Base-by-base conservation (phyloP, 2,329 filamentous ascomycete species). In the Aspergillus bombycis region DNA sequence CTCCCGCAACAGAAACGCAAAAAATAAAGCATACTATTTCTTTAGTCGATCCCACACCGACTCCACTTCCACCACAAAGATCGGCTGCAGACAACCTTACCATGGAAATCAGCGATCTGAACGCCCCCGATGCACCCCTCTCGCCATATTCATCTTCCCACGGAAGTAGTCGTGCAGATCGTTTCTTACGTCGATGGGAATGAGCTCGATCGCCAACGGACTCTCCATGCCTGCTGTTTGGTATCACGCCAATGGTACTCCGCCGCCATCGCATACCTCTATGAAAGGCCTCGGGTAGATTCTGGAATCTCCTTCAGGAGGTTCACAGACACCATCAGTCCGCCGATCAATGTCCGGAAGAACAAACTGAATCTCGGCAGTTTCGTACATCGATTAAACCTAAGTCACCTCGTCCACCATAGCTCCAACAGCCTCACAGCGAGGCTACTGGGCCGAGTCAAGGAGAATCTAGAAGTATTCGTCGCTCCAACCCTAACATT, bases 401-500 rank as follows among this genome's bases (percentile, higher is more conserved):
- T 89, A 74, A 79, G 80, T 12, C 68, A 73, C 46, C 81, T 89
- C 19, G 85, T 88, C 2, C 86, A 89, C 68, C 84, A 88, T 67
- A 84, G 85, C 64, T 84, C 80, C 61, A 87, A 85, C 67, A 85
- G 84, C 57, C 74, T 82, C 11, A 89, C 86, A 0, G 84, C 86
- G 23, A 81, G 86, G 36, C 73, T 89, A 9, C 76, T 89, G 3
- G 81, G 84, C 28, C 78, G 85, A 57, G 82, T 85, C 1, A 88
- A 85, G 65, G 73, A 75, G 7, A 81, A 77, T 2, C 71, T 89
- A 21, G 78, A 84, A 65, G 72, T 76, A n/a, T 88, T 89, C 70
- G 72, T 83, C 54, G 86, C 87, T 1, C 87, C 87, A 1, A 84
- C 85, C 63, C 80, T 84, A 5, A 84, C 83, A 4, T 89, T 89